Conservation (phyloP, 2,329 filamentous ascomycete species). For the Nannizziopsis arthrosporioides region DNA sequence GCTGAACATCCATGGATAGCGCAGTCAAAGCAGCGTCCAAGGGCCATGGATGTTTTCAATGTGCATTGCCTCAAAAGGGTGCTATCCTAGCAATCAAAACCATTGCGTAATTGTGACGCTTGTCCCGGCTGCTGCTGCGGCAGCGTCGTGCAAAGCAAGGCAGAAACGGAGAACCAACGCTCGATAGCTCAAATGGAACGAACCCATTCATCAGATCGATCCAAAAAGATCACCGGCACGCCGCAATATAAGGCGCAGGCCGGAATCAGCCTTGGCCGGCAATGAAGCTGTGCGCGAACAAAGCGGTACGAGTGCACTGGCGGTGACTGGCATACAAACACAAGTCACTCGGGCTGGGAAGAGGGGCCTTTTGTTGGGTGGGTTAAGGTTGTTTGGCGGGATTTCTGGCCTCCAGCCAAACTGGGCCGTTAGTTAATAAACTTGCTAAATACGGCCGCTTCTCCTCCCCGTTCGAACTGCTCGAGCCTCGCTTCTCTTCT, state of each 20-base stretch:
- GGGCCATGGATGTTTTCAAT: background rate
- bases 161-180: background rate
- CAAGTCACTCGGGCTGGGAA: conserved; percentile 5
- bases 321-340: background rate
- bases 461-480: background rate
- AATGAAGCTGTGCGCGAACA: background rate
- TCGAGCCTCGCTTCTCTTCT: background rate
- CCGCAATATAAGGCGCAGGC: background rate
- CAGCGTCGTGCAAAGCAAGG: background rate
- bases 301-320: background rate
- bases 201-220: background rate
- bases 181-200: background rate
- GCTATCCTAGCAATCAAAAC: background rate
- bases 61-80: background rate
- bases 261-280: conserved; percentile 4
- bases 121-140: background rate
- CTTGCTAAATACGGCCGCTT: background rate
- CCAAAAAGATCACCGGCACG: background rate
- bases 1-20: conserved; percentile 6
- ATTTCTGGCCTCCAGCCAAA: background rate
- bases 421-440: background rate
- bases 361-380: background rate
- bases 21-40: too few relatives aligned
- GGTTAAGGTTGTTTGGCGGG: too few relatives aligned
- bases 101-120: background rate